Base-by-base conservation (phyloP, 1,139 yeast genomes). In the Geotrichum candidum region DNA sequence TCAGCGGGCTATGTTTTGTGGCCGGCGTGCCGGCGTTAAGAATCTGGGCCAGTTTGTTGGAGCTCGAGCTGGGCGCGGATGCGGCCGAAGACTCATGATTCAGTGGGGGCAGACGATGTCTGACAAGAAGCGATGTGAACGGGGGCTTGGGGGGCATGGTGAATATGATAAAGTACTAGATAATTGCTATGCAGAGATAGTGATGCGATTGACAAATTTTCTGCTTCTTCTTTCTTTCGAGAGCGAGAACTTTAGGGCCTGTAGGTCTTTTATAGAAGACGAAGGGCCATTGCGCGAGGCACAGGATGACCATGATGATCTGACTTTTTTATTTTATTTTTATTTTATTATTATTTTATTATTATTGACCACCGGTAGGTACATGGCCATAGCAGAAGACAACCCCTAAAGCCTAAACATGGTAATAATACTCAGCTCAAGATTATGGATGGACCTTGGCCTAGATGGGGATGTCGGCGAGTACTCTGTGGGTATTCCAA, bases 131-230 rank as follows among this genome's bases (percentile, higher is more conserved):
- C 29, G 57, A 53, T 18, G 33, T 15, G 23, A 52, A 41, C 3
- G 55, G 57, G 7, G 61, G 54, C 29, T 54, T 58, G 22, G 61
- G 61, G 33, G 61, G 61, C 61, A 58, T 58, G 23, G 15, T 53
- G 9, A 31, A 15, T 15, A 6, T 52, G n/a, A 15, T 27, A 18
- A 27, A 51, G 7, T 51, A 3, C 22, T 41, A 41, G 18, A 41
- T 41, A 18, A 41, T 29, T 2, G 7, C 48, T 41, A 38, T n/a
- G 13, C 45, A n/a, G 18, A 41, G 22, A 41, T 41, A 41, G 48
- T n/a, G 48, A 41, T 41, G 48, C 48, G 13, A n/a, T 41, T 15
- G 6, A 41, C 10, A 15, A n/a, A n/a, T n/a, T 41, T 41, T 13
- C 15, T 35, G 11, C n/a, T 35, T 41, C 33, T 29, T 29, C 23